These are phyloP conservation scores for Paecilomyces sp. DNA, from an alignment of 2,329 filamentous ascomycete species.

Conservation along the genomic window DNA sequence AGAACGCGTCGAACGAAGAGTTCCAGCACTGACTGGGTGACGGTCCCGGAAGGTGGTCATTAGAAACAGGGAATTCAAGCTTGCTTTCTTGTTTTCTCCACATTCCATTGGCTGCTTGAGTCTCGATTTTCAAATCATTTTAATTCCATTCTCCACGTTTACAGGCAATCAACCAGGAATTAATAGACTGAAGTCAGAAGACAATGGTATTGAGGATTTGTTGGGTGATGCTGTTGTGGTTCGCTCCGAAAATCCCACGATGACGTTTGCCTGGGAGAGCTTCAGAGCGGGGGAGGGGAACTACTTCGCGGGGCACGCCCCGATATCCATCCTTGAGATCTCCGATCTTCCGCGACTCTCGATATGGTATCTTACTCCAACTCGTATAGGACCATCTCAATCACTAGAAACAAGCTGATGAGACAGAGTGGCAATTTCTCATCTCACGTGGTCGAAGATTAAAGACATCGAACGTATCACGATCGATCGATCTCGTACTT, in stretches of 20 bases:
- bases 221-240: background rate
- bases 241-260: background rate
- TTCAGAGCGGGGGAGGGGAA: background rate
- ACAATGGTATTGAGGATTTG: background rate
- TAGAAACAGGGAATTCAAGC: background rate
- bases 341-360: background rate
- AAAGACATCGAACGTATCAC: background rate
- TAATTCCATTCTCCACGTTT: background rate
- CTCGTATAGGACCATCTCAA: background rate
- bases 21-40: background rate
- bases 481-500: background rate
- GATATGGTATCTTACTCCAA: background rate
- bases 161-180: background rate
- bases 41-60: background rate
- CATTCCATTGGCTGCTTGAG: background rate
- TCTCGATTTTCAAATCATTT: background rate
- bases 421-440: background rate
- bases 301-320: background rate
- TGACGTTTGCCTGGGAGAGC: background rate
- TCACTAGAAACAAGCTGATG: background rate
- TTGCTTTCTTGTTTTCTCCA: background rate
- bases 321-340: background rate
- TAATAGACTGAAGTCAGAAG: background rate
- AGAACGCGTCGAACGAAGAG: background rate
- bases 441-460: background rate